Percentiles rank a stretch among this genome's conserved stretches.
Conservation (phyloP, 148 eudicot species). For the Drosera capensis region DNA sequence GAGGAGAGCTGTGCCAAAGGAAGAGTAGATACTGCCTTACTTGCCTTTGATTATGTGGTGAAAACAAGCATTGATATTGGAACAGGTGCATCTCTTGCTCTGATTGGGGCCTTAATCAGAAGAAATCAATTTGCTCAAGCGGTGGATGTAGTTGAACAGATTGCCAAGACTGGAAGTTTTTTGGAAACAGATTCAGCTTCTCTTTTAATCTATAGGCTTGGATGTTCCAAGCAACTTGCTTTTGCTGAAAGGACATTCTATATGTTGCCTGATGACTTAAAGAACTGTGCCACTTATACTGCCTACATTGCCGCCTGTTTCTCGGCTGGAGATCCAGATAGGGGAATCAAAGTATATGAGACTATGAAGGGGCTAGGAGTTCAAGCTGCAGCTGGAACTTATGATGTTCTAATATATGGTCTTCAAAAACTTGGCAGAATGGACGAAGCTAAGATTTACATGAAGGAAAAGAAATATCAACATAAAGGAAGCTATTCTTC, state of each 20-base stretch:
- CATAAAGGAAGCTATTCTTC: conserved; percentile 11
- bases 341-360: conserved; percentile 37
- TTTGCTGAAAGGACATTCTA: conserved; percentile 34
- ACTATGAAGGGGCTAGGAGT: conserved; percentile 36
- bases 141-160: conserved; percentile 35
- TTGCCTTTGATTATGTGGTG: conserved; percentile 40
- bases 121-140: conserved; percentile 28
- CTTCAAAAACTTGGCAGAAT: conserved; percentile 41
- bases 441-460: conserved; percentile 22
- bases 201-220: conserved; percentile 51
- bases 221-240: conserved; percentile 30
- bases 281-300: conserved; percentile 34
- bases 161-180: conserved; percentile 27
- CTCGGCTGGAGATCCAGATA: conserved; percentile 30
- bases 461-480: conserved; percentile 41
- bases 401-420: conserved; percentile 36
- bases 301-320: conserved; percentile 53
- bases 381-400: conserved; percentile 30
- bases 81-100: conserved; percentile 36
- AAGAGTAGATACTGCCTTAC: conserved; percentile 32
- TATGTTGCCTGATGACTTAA: conserved; percentile 33
- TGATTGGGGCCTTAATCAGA: conserved; percentile 46
- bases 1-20: conserved; percentile 28
- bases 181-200: conserved; percentile 35
- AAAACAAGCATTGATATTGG: conserved; percentile 28